Conservation (phyloP, 768 basidiomycete species). For the Trametes cingulata region DNA sequence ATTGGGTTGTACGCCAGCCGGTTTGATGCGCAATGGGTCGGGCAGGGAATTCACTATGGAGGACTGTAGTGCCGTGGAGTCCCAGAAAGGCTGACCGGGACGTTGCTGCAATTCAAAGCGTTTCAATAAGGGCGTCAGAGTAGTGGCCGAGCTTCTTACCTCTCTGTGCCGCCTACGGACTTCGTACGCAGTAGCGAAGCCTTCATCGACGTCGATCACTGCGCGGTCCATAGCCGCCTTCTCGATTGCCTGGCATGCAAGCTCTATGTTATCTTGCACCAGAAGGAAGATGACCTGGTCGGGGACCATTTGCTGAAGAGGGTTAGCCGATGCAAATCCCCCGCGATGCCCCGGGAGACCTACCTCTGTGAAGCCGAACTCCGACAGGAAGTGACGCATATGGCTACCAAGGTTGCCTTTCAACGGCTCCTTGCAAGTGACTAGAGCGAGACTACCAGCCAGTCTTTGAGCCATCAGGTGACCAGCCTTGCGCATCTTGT, state of each 20-base stretch:
- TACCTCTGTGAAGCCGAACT: conserved; percentile 90
- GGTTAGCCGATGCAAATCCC: not conserved
- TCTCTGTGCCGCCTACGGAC: conserved; percentile 85
- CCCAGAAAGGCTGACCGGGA: conserved; percentile 83
- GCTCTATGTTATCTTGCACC: conserved; percentile 89
- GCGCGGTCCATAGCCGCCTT: conserved; percentile 98
- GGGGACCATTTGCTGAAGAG: conserved; percentile 63
- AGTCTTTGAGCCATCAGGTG: conserved; percentile 97
- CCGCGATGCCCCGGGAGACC: conserved; percentile 18
- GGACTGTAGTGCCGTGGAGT: conserved; percentile 69
- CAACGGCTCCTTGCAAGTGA: conserved; percentile 97
- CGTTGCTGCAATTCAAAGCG: conserved; percentile 50
- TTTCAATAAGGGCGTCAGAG: not conserved
- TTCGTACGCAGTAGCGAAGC: conserved; percentile 80
- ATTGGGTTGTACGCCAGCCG: conserved; percentile 75
- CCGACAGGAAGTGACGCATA: conserved; percentile 77
- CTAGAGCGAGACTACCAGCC: conserved; percentile 92
- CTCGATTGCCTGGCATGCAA: conserved; percentile 92
- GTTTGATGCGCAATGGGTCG: conserved; percentile 84
- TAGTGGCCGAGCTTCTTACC: conserved; percentile 39
- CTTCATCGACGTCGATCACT: conserved; percentile 89
- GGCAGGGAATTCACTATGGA: conserved; percentile 76
- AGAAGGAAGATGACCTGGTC: conserved; percentile 80
- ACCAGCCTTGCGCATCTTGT: conserved; percentile 86
- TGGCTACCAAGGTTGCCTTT: conserved; percentile 90